Evolutionary conservation across 805 yeast species (phyloP).

Genomic region (Metahyphopichia silvanorum): DNA sequence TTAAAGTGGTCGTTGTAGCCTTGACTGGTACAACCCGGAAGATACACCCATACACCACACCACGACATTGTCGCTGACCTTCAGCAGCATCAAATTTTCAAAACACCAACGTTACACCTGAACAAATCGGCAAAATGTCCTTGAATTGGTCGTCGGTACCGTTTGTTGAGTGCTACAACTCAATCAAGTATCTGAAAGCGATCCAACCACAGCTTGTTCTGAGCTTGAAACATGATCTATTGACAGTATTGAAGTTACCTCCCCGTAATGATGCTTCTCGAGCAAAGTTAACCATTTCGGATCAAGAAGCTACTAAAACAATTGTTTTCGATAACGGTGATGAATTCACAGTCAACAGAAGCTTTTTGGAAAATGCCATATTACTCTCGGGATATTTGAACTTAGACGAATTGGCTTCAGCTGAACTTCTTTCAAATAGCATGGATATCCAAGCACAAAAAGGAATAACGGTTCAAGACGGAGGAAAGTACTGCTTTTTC

Average conservation of each 20-base stretch:
- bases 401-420: slow-evolving; percentile 73
- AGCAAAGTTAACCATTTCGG: slow-evolving; percentile 32
- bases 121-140: no score
- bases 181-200: slow-evolving; percentile 27
- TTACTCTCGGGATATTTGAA: slow-evolving; percentile 50
- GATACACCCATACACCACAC: no score
- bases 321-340: slow-evolving; percentile 53
- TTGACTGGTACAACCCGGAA: no score
- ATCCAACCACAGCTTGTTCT: slow-evolving; percentile 21
- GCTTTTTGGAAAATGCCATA: slow-evolving; percentile 59
- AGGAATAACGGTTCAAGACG: slow-evolving; percentile 51
- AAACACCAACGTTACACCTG: no score
- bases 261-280: slow-evolving; percentile 47
- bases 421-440: slow-evolving; percentile 61
- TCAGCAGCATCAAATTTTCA: no score
- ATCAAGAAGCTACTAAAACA: slow-evolving; percentile 18
- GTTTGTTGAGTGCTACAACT: slow-evolving; percentile 44
- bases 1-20: no score
- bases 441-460: slow-evolving; percentile 33
- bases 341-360: slow-evolving; percentile 59
- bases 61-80: no score
- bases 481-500: slow-evolving; percentile 67
- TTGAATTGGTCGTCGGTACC: slow-evolving; percentile 42
- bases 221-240: slow-evolving; percentile 44
- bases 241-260: slow-evolving; percentile 38